Base-by-base conservation (phyloP, 129 eudicot genomes). In the Flaveria robusta region DNA sequence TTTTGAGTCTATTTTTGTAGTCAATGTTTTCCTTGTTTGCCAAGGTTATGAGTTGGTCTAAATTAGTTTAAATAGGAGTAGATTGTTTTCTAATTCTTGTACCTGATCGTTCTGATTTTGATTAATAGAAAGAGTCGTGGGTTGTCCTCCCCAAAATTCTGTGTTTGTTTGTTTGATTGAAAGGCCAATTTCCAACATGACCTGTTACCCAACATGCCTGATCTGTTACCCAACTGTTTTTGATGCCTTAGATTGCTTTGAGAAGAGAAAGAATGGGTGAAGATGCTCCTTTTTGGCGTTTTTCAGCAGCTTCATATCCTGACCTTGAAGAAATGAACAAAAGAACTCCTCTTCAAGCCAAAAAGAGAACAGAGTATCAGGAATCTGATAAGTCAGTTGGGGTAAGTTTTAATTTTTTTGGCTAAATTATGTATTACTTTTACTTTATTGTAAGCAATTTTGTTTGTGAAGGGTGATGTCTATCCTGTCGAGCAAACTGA, bases 241-340 rank as follows among this genome's bases (percentile, higher is more conserved):
- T 34, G 41, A 18, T 78, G 70, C 58, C 23, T 67, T 76, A 92
- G 96, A 92, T 92, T 82, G 98, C 98, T 29, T 86, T 92, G 87
- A 88, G 96, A 88, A 92, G 98, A 74, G 98, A 92, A 83, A 90
- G 85, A 80, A 78, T 92, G 96, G 98, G 98, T 18, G 94, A 88
- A 84, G 86, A 92, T 85, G 98, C 98, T 83, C 98, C 98, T 29
- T 92, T 92, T 75, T 92, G 98, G 98, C 83, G 98, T 62, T 92
- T 87, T 77, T 92, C 98, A 55, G 96, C 98, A 68, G 92, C 98
- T 79, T 90, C 98, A 11, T 92, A 90, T 86, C 98, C 98, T 4
- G 98, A 92, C 70, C 96, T 92, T 71, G 90, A 81, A 83, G 71
- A 81, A 74, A 62, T 74, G 63, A 84, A 85, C 39, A 47, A 65